phyloP scores from a whole-genome alignment of 2,329 filamentous ascomycete species.

The Colletotrichum tanaceti region DNA sequence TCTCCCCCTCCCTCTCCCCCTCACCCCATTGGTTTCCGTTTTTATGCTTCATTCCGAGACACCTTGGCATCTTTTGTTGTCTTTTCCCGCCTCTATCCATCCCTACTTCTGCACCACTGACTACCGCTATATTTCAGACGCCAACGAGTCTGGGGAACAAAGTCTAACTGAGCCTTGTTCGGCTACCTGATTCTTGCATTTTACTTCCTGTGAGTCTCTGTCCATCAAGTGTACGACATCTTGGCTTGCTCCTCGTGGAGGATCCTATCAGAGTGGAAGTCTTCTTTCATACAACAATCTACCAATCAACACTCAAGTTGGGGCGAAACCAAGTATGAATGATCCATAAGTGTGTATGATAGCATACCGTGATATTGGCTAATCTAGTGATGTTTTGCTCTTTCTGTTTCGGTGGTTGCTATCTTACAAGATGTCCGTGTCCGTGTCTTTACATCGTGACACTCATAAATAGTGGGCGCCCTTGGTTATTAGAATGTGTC shows the following conservation, averaged over 20 bases:
- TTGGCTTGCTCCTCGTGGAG: not conserved
- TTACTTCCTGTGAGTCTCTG: too few species aligned
- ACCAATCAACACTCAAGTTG: not conserved
- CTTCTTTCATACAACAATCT: not conserved
- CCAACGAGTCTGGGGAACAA: constrained; percentile 13
- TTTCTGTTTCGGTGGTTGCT: not conserved
- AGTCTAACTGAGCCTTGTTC: constrained; percentile 1
- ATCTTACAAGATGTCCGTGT: constrained; percentile 2
- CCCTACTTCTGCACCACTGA: not conserved
- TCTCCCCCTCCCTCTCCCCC: too few species aligned
- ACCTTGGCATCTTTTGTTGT: constrained; percentile 31
- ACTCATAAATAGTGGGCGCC: constrained; percentile 10
- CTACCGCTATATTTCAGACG: constrained; percentile 18
- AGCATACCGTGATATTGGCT: not conserved
- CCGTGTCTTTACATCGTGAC: constrained; percentile 26
- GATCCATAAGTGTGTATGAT: not conserved
- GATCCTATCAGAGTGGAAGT: not conserved
- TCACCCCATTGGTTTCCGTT: not conserved
- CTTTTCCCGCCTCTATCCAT: constrained; percentile 8
- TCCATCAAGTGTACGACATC: not conserved
- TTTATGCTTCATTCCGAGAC: constrained; percentile 1
- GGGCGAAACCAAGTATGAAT: too few species aligned
- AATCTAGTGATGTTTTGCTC: not conserved
- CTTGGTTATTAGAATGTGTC: constrained; percentile 8
- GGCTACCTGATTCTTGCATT: constrained; percentile 5